Base-by-base conservation (phyloP, 331 rosid species). In the Quercus phellos region DNA sequence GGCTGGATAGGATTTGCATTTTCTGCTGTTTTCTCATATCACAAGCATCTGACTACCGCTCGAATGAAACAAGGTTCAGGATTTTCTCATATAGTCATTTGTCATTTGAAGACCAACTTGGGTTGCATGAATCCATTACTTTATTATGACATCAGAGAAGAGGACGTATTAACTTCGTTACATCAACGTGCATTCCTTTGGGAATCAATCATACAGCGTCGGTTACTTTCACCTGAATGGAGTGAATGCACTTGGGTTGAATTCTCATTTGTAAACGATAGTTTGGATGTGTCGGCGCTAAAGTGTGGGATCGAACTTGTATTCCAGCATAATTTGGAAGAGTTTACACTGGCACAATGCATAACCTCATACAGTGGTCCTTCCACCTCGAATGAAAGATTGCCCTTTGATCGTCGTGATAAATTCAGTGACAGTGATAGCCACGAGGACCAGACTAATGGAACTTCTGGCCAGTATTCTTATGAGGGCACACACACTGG, bases 1-100 rank as follows among this genome's bases (percentile, higher is more conserved):
- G 38, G 69, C 2, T 83, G 81, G 83, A 21, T 38, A 17, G 84
- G 87, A 6, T 30, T 83, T 64, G 73, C 26, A 13, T n/a, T 79
- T 0, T 71, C 73, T 70, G 54, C 78, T n/a, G 6, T 46, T 24
- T 79, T 79, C 72, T 42, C 77, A 6, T 55, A 79, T 17, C 66
- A 55, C n/a, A 78, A 55, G 76, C 54, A 64, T 46, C 76, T 72
- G 13, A 26, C 34, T 13, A 46, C 78, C 4, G 19, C 59, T 24
- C 58, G 1, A 3, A 30, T 30, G 32, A 30, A 3, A 4, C 32
- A 30, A 30, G 32, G 32, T n/a, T 19, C 4, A 1, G 4, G 13
- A 56, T 6, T 21, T 56, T 12, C 0, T 21, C 63, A 56, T 21
- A 30, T 30, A 0, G 32, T 30, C 32, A 30, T 30, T 30, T 30